Evolutionary conservation across 2,329 filamentous ascomycete genomes (phyloP), one percentile per base, ranked within the genome.

Genomic region (Fusarium napiforme): DNA sequence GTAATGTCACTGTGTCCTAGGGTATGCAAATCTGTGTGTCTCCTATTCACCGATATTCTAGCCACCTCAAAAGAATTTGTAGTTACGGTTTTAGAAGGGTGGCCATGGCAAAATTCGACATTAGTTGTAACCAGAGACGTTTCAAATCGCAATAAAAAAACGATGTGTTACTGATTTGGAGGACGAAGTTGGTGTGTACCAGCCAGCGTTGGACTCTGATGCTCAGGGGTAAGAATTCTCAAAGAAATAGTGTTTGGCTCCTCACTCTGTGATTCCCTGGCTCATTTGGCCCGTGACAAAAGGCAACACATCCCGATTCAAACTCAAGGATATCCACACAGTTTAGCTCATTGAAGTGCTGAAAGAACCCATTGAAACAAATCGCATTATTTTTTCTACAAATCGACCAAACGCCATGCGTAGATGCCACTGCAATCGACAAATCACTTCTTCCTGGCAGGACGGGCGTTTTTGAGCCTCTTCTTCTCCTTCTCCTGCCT

Each of bases 381-480:
- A 52, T 43, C 34, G 49, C 32, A 46, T 64, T 71, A 36, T 60
- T 64, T 74, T 73, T 57, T 74, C 67, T 74, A 72, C 40, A 65
- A 40, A 47, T 58, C 7, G 52, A 59, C 71, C 67, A 56, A 73
- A 73, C 71, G 71, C 71, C 71, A 50, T 56, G 71, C 47, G 45
- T 46, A 70, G 45, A 57, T 59, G 23, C 62, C 37, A 52, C 36
- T 49, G 32, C 37, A 52, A 42, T 36, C n/a, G 57, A 58, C 19
- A 49, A 59, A 67, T 74, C 53, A 78, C 74, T 76, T 80, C 84
- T 89, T 94, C 84, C 88, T 93, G 45, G 88, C 80, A 12, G 95
- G 95, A 78, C 96, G 87, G 14, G 93, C 95, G 82, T 97, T 98
- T 90, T 99, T 98, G 80, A 93, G 92, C 81, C 86, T 91, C 80